Conservation (phyloP, 345 rosid species). For the Carallia pectinifolia region DNA sequence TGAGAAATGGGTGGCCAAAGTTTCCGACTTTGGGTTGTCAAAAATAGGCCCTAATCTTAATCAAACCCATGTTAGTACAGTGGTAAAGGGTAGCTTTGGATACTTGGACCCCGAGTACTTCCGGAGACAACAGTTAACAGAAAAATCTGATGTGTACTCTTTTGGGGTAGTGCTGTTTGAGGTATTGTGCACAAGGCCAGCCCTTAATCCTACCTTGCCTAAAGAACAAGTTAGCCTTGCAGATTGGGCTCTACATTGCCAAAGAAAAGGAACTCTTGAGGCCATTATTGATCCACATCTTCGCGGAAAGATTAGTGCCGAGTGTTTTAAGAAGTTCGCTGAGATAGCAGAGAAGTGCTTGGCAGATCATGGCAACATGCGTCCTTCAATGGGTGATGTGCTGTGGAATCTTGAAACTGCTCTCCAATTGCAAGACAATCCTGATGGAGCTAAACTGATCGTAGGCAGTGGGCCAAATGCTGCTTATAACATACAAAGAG, state of each 20-base stretch:
- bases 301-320: conserved; percentile 14
- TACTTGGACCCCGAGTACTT: conserved; percentile 34
- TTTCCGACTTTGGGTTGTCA: conserved; percentile 30
- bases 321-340: conserved; percentile 23
- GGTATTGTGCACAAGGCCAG: conserved; percentile 27
- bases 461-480: conserved; percentile 13
- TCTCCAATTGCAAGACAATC: conserved; percentile 27
- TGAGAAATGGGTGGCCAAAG: conserved; percentile 34
- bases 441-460: conserved; percentile 20
- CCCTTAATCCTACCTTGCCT: conserved; percentile 23
- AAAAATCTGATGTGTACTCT: conserved; percentile 30
- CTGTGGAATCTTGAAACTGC: conserved; percentile 33
- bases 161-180: conserved; percentile 33
- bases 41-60: conserved; percentile 23
- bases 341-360: conserved; percentile 30
- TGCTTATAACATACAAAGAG: conserved; percentile 10
- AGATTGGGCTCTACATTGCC: conserved; percentile 32
- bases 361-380: conserved; percentile 22
- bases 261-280: conserved; percentile 21
- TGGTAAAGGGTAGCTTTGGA: conserved; percentile 36
- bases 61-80: conserved; percentile 28
- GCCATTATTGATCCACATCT: conserved; percentile 25
- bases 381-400: conserved; percentile 36
- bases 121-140: conserved; percentile 27
- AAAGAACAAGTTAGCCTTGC: conserved; percentile 33